Evolutionary conservation across 2,329 filamentous ascomycete species (phyloP), one percentile per base, ranked within the genome.

Genomic region (Pseudogymnoascus sp.): DNA sequence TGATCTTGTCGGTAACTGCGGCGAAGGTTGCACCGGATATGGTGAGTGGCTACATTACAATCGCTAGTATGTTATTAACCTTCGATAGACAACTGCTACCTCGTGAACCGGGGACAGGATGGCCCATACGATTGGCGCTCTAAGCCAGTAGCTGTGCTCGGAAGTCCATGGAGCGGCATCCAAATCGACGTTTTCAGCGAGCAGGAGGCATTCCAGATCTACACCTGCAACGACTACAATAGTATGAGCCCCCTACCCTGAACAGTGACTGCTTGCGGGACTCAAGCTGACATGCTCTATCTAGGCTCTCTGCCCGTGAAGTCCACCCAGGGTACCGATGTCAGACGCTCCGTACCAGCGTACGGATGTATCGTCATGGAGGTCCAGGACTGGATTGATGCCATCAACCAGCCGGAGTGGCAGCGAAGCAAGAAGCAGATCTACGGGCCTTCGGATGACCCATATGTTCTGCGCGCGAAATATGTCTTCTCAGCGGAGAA

Each of bases 341-440:
- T 86, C 68, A 82, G 84, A 3, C 79, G 86, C 38, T 83, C 82
- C 6, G 87, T 91, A 26, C 81, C 84, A 62, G 73, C 92, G 78
- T 91, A 92, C 71, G 92, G 91, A 33, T 97, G 93, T 74, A 72
- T 96, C 26, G 93, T 96, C 59, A 83, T 97, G 74, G 93, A 97
- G 78, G 90, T 94, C 11, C 85, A 97, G 80, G 92, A 94, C 74
- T 97, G 86, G 84, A 96, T 97, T 71, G 92, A 96, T 72, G 92
- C 82, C 26, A 94, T 97, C 77, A 97, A 96, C 77, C 84, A 95
- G 69, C 92, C 92, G 0, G 84, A 91, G 74, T 97, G 93, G 93
- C 85, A 85, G 64, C 83, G 92, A 62, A 75, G 79, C 55, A 71
- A 71, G 61, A 85, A 81, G 75, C 84, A 88, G 70, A 76, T 88